These are phyloP conservation scores for Erodium moschatum DNA, from an alignment of 441 rosid genomes.

Conservation along the genomic window DNA sequence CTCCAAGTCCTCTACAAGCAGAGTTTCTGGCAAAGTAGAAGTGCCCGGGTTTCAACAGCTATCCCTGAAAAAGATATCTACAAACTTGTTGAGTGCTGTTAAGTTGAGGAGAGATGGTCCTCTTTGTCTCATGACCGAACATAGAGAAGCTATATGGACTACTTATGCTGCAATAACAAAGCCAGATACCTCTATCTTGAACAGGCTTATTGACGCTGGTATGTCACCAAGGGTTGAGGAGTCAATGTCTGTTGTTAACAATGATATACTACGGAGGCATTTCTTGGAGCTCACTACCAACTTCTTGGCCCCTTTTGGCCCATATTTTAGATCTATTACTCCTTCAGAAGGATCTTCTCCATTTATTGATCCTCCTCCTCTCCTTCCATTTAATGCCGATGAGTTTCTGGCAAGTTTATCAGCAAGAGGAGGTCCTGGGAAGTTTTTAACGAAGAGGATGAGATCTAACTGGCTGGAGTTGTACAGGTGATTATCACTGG, in stretches of 20 bases:
- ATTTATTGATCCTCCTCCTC: conserved; percentile 77
- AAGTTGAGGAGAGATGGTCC: conserved; percentile 92
- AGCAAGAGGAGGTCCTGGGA: conserved; percentile 92
- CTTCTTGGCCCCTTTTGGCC: conserved; percentile 95
- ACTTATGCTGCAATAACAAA: conserved; percentile 67
- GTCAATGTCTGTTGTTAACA: conserved; percentile 96
- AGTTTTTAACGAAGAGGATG: conserved; percentile 88
- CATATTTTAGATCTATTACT: conserved; percentile 61
- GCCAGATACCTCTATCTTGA: conserved; percentile 91
- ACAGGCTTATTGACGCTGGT: conserved; percentile 93
- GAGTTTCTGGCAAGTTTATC: conserved; percentile 71
- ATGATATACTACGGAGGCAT: conserved; percentile 87
- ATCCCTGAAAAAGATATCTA: conserved; percentile 72
- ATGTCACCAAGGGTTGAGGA: conserved; percentile 93
- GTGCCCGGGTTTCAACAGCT: conserved; percentile 72
- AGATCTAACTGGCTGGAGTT: conserved; percentile 92
- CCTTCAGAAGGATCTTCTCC: conserved; percentile 92
- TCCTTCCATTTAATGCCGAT: conserved; percentile 49
- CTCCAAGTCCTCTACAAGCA: conserved; percentile 51
- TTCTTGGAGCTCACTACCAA: conserved; percentile 96
- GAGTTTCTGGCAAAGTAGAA: conserved; percentile 55
- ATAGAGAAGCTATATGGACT: conserved; percentile 96
- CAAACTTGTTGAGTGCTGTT: conserved; percentile 66
- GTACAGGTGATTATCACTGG: conserved; percentile 50
- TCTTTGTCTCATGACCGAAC: conserved; percentile 92